Conservation (phyloP, 345 rosid species). For the Adansonia digitata region DNA sequence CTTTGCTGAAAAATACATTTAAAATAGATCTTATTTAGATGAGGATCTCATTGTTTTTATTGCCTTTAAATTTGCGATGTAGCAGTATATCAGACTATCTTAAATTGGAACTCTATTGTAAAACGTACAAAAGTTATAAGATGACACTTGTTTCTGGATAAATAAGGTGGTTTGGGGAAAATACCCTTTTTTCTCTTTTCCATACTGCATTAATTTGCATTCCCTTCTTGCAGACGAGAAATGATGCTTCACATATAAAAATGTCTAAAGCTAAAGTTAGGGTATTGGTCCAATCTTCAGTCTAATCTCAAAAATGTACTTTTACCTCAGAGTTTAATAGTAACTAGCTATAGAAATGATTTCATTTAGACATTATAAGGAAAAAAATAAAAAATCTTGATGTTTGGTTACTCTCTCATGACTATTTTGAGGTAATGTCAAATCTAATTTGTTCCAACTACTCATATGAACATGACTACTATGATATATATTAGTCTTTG, state of each 20-base stretch:
- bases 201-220: not conserved
- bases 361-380: too few relatives aligned
- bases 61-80: too few relatives aligned
- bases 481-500: too few relatives aligned
- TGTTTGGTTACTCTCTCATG: not conserved
- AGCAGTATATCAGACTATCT: not conserved
- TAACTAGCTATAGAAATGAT: too few relatives aligned
- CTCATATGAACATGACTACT: constrained; percentile 2
- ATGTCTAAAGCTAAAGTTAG: not conserved
- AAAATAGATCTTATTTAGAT: not conserved
- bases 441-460: not conserved
- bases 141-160: not conserved
- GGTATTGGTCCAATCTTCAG: not conserved
- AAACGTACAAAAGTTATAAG: not conserved
- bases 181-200: not conserved
- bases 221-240: not conserved
- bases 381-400: not conserved
- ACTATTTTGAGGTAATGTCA: not conserved
- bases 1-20: too few relatives aligned
- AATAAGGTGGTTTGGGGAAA: not conserved
- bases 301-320: too few relatives aligned
- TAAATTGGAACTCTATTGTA: not conserved
- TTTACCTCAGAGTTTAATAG: too few relatives aligned
- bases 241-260: not conserved
- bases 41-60: constrained; percentile 1